A percentile compares a stretch with the other conserved stretches of the same genome.
phyloP scores from a whole-genome alignment of 2,329 filamentous ascomycete genomes.

The Claviceps sp. region DNA sequence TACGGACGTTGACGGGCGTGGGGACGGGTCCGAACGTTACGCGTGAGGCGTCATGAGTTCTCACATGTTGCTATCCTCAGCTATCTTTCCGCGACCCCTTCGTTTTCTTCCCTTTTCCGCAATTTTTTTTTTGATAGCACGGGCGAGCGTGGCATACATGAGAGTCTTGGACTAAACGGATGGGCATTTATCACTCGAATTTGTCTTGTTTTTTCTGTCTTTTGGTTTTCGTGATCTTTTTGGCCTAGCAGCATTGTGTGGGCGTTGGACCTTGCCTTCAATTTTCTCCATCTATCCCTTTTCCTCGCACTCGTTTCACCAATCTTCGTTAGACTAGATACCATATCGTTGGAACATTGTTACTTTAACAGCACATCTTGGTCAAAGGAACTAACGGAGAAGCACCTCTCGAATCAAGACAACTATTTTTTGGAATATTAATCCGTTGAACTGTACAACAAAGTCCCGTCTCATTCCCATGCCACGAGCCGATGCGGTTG shows the following conservation, averaged over 20 bases:
- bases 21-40: slow-evolving; percentile 46
- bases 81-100: neutral
- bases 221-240: no score
- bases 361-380: neutral
- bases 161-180: neutral
- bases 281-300: neutral
- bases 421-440: neutral
- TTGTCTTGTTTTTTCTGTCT: neutral
- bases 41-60: slow-evolving; percentile 11
- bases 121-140: neutral
- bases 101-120: neutral
- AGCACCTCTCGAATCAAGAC: neutral
- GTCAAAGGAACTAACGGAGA: neutral
- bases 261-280: neutral
- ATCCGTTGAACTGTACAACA: neutral
- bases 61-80: neutral
- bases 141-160: neutral
- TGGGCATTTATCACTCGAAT: neutral
- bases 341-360: neutral
- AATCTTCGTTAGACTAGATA: neutral
- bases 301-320: neutral
- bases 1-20: slow-evolving; percentile 46
- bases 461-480: neutral
- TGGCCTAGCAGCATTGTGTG: neutral
- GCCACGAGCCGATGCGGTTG: neutral